These are phyloP conservation scores for Pseudocercospora pini-densiflorae DNA, from an alignment of 2,329 filamentous ascomycete genomes.

Conservation along the genomic window DNA sequence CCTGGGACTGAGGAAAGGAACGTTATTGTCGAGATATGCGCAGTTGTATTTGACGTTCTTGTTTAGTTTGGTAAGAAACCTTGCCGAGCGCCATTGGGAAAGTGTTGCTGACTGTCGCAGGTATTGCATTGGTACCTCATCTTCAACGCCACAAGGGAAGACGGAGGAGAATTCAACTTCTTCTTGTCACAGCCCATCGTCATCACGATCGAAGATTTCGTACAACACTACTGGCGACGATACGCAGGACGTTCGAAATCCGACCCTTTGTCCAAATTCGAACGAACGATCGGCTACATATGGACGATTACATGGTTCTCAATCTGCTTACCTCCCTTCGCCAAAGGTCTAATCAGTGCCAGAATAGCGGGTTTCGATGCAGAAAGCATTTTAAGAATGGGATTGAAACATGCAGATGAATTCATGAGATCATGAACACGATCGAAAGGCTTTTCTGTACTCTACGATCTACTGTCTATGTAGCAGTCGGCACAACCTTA, in stretches of 20 bases:
- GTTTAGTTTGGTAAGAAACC: neutral
- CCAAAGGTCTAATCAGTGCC: neutral
- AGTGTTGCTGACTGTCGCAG: neutral
- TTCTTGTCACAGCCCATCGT: neutral
- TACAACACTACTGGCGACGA: neutral
- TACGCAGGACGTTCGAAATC: neutral
- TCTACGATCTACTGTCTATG: neutral
- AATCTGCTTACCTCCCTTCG: neutral
- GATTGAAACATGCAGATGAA: neutral
- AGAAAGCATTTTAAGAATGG: neutral
- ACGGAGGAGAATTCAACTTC: neutral
- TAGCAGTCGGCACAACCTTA: slow-evolving; percentile 1
- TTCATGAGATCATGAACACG: neutral
- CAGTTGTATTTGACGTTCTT: neutral
- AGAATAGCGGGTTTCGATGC: neutral
- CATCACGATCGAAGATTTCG: neutral
- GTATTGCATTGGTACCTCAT: neutral
- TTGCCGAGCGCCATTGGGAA: neutral
- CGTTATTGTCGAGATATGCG: neutral
- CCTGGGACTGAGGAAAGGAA: neutral
- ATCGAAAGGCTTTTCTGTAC: neutral
- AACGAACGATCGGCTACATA: neutral
- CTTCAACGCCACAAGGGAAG: neutral
- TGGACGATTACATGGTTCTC: neutral
- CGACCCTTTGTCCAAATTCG: neutral